These are phyloP conservation scores for Vishniacozyma victoriae DNA, from an alignment of 768 basidiomycete genomes.

Conservation along the genomic window DNA sequence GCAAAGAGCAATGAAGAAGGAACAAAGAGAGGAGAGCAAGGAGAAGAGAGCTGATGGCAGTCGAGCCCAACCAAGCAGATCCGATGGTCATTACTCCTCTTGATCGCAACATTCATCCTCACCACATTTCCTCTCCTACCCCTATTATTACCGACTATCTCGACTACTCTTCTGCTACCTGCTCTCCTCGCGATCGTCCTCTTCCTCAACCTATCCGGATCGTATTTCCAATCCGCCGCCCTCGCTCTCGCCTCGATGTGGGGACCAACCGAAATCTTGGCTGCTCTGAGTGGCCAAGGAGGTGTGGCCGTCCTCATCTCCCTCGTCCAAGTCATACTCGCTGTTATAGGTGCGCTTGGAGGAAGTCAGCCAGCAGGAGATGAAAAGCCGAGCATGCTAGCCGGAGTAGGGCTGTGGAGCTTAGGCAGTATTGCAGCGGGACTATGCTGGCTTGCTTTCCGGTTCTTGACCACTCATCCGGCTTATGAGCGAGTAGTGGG, in stretches of 20 bases:
- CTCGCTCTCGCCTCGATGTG: conserved; percentile 77
- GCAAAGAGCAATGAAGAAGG: neutral
- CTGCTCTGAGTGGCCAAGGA: conserved; percentile 73
- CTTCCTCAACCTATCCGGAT: conserved; percentile 58
- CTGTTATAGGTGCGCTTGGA: conserved; percentile 11
- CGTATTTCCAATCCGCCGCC: conserved; percentile 71
- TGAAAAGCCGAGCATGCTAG: conserved; percentile 9
- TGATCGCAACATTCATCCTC: conserved; percentile 55
- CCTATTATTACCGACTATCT: conserved; percentile 62
- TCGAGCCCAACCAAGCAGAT: conserved; percentile 30
- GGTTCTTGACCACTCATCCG: conserved; percentile 16
- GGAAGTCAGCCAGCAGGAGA: neutral
- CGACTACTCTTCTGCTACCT: conserved; percentile 57
- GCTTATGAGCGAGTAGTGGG: conserved; percentile 7
- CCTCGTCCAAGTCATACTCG: conserved; percentile 63
- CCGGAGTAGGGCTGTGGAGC: conserved; percentile 31
- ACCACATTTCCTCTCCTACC: conserved; percentile 53
- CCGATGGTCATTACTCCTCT: conserved; percentile 40
- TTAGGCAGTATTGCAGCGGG: conserved; percentile 17
- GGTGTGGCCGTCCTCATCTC: conserved; percentile 78
- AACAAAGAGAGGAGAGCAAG: neutral
- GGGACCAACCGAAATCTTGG: conserved; percentile 66
- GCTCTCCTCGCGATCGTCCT: conserved; percentile 62
- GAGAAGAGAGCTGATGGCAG: conserved; percentile 8
- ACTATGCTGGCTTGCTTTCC: conserved; percentile 20